phyloP scores from a whole-genome alignment of 345 rosid species.

The Eutrema heterophyllum region DNA sequence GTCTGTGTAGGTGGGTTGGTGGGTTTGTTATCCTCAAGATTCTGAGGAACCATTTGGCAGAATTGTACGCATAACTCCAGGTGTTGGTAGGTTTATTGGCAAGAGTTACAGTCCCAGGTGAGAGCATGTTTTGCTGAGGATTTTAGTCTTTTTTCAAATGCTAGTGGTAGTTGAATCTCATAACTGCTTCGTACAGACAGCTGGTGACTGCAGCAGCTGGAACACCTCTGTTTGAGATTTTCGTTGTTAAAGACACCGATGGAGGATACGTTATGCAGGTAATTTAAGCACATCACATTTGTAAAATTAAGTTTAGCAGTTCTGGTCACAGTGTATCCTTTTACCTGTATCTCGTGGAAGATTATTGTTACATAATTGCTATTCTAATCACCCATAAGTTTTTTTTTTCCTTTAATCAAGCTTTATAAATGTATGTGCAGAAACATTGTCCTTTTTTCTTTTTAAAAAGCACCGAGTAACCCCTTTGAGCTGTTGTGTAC shows the following conservation, averaged over 20 bases:
- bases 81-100: conserved; percentile 86
- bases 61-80: conserved; percentile 73
- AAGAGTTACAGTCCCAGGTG: conserved; percentile 87
- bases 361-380: not conserved
- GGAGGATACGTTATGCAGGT: conserved; percentile 81
- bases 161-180: conserved; percentile 4
- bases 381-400: not conserved
- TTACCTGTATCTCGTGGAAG: not conserved
- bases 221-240: conserved; percentile 90
- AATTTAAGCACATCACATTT: conserved; percentile 13
- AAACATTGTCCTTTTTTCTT: not conserved
- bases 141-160: not conserved
- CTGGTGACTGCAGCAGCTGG: conserved; percentile 76
- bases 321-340: not conserved
- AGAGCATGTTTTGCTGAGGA: conserved; percentile 10
- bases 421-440: not conserved
- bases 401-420: not conserved
- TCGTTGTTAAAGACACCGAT: conserved; percentile 66
- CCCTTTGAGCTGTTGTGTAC: not conserved
- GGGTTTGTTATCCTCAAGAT: conserved; percentile 85
- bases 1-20: conserved; percentile 84
- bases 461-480: not conserved
- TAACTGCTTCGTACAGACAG: conserved; percentile 58
- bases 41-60: conserved; percentile 85
- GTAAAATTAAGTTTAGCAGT: not conserved